These are phyloP conservation scores for Tetradesmus obliquus DNA, from an alignment of 139 green algal species.

Conservation along the genomic window DNA sequence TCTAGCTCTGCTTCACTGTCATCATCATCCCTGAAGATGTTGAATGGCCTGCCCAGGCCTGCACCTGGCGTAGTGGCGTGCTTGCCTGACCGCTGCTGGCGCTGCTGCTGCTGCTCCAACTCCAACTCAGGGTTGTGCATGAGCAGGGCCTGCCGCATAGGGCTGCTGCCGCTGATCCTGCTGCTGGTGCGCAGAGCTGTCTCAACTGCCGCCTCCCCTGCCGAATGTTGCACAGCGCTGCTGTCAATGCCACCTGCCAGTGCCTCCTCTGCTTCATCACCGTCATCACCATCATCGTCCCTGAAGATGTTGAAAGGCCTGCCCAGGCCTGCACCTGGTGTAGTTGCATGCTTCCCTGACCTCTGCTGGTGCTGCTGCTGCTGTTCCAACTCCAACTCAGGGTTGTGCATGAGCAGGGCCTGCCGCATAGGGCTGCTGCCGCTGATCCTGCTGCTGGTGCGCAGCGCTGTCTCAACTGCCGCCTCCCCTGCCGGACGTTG, in stretches of 20 bases:
- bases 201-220: not conserved
- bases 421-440: not conserved
- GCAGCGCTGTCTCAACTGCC: not conserved
- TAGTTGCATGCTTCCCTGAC: not conserved
- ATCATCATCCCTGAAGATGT: not conserved
- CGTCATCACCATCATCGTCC: not conserved
- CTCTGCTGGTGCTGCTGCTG: not conserved
- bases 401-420: not conserved
- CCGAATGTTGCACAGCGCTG: not conserved
- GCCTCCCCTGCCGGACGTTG: not conserved
- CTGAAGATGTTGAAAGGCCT: slow-evolving; percentile 5
- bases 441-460: not conserved
- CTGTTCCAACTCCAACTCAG: not conserved
- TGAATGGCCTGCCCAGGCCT: not conserved
- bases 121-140: not conserved
- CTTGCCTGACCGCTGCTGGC: not conserved
- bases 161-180: not conserved
- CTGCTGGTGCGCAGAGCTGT: not conserved
- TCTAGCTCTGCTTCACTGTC: not conserved
- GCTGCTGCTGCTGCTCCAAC: not conserved
- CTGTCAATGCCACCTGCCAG: not conserved
- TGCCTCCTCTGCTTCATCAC: not conserved
- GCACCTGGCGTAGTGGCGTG: not conserved
- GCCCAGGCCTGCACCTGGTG: not conserved
- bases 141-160: not conserved